Evolutionary conservation across 1,139 yeast species (phyloP).

Genomic region (Ogataea hybrid): DNA sequence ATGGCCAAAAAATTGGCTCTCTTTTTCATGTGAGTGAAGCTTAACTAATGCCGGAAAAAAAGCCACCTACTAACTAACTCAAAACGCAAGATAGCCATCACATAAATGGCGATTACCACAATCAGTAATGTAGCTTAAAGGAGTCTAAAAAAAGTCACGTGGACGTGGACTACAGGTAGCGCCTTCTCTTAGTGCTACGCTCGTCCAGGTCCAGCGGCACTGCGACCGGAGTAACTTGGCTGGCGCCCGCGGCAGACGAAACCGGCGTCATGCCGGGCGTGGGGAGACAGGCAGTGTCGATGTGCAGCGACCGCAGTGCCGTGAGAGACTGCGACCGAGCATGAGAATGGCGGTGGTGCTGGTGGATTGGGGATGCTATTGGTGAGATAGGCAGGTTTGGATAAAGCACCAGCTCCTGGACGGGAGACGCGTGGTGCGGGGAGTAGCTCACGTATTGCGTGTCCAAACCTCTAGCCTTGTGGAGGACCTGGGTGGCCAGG

Average conservation of each 20-base stretch:
- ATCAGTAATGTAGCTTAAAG: not conserved
- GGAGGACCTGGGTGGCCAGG: constrained; percentile 24
- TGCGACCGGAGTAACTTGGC: constrained; percentile 26
- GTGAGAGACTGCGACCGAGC: constrained; percentile 27
- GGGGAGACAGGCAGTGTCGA: constrained; percentile 20
- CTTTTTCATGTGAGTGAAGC: not conserved
- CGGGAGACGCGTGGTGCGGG: constrained; percentile 14
- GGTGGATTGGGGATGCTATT: constrained; percentile 28
- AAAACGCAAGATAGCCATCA: not conserved
- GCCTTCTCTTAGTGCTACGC: constrained; percentile 5
- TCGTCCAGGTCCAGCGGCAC: constrained; percentile 13
- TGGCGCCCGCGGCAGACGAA: constrained; percentile 14
- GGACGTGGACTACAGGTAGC: not conserved
- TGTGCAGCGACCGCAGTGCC: constrained; percentile 18
- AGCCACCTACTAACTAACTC: not conserved
- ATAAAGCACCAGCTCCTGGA: constrained; percentile 21
- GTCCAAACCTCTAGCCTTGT: constrained; percentile 23
- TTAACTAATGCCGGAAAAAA: not conserved
- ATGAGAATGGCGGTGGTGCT: constrained; percentile 17
- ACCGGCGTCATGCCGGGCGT: constrained; percentile 32
- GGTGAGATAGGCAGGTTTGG: constrained; percentile 29
- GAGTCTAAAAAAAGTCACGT: not conserved
- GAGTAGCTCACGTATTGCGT: constrained; percentile 11
- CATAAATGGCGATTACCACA: not conserved
- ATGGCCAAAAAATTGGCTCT: not conserved